These are phyloP conservation scores for Lactarius hatsudake DNA, from an alignment of 768 basidiomycete species.

Conservation along the genomic window DNA sequence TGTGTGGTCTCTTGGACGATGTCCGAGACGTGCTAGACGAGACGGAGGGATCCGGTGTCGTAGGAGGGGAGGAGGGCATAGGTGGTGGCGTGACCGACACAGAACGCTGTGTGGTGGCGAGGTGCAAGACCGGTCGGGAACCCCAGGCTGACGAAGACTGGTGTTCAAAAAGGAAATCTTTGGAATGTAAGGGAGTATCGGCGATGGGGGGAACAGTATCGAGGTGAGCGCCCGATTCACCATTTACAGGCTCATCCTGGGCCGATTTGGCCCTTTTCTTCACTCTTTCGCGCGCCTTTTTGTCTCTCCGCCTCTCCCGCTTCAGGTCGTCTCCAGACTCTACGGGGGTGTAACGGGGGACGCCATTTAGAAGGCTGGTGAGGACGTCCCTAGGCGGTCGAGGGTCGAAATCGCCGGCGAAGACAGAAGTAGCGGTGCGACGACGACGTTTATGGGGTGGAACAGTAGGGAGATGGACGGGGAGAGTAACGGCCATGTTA, in stretches of 20 bases:
- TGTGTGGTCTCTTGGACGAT: slow-evolving; percentile 76
- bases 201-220: slow-evolving; percentile 28
- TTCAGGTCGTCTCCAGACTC: slow-evolving; percentile 60
- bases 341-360: slow-evolving; percentile 59
- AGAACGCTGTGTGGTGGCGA: slow-evolving; percentile 65
- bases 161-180: slow-evolving; percentile 19
- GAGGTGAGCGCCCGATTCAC: slow-evolving; percentile 27
- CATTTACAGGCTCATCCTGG: slow-evolving; percentile 30
- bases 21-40: slow-evolving; percentile 72
- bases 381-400: slow-evolving; percentile 69
- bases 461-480: slow-evolving; percentile 23
- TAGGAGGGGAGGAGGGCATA: slow-evolving; percentile 63
- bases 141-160: slow-evolving; percentile 59
- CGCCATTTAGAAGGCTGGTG: slow-evolving; percentile 76
- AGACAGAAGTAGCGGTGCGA: slow-evolving; percentile 71
- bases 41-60: slow-evolving; percentile 73
- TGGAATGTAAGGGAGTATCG: slow-evolving; percentile 24
- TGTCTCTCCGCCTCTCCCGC: slow-evolving; percentile 52
- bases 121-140: slow-evolving; percentile 69
- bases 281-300: slow-evolving; percentile 52
- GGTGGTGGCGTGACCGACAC: slow-evolving; percentile 70
- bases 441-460: slow-evolving; percentile 38
- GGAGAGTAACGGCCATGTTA: slow-evolving; percentile 37
- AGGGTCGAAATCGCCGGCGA: slow-evolving; percentile 72
- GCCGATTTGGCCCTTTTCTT: slow-evolving; percentile 43